Percentiles rank a stretch among this genome's conserved stretches.
These are phyloP conservation scores for Dalechampia spathulata DNA, from an alignment of 441 rosid species.

Conservation along the genomic window DNA sequence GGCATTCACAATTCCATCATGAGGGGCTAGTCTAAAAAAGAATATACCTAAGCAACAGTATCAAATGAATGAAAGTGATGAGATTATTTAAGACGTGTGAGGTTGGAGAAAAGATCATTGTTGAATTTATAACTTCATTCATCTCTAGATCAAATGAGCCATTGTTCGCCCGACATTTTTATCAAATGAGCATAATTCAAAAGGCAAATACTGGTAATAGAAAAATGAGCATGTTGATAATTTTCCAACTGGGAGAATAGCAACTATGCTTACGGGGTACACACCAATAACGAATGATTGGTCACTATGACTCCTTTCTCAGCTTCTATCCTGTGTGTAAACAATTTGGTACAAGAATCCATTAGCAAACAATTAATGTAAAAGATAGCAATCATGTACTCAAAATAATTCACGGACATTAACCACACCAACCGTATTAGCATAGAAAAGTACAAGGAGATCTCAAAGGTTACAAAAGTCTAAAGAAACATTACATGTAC, in stretches of 20 bases:
- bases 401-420: constrained; percentile 11
- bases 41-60: neutral
- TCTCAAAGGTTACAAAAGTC: neutral
- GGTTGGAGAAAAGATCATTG: no score
- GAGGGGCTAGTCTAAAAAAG: neutral
- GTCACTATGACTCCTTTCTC: constrained; percentile 90
- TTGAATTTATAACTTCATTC: no score
- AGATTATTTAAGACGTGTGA: no score
- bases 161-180: no score
- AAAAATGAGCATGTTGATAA: neutral
- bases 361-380: constrained; percentile 4
- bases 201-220: neutral
- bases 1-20: neutral
- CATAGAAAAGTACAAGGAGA: neutral
- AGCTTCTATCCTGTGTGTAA: constrained; percentile 76
- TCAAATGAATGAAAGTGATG: neutral
- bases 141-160: no score
- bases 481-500: constrained; percentile 6
- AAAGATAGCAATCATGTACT: neutral
- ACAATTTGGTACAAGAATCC: constrained; percentile 13
- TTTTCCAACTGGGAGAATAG: neutral
- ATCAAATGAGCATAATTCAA: neutral
- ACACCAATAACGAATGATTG: constrained; percentile 80
- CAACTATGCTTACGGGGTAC: constrained; percentile 8
- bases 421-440: constrained; percentile 7